phyloP scores from a whole-genome alignment of 345 rosid genomes.

The Hibiscus tridactylites region DNA sequence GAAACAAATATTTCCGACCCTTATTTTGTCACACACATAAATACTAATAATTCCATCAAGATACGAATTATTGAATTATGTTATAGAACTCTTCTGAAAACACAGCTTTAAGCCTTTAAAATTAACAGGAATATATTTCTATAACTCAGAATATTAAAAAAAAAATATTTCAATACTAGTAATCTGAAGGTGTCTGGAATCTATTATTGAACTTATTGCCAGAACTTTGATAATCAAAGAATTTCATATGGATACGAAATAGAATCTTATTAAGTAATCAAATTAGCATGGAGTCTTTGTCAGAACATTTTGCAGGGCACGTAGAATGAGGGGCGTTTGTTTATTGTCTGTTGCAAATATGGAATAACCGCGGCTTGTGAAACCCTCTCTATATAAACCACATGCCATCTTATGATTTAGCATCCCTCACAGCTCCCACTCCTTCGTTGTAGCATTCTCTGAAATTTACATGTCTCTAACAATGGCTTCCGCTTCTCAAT shows the following conservation, averaged over 20 bases:
- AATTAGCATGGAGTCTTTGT: background rate
- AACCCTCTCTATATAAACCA: constrained; percentile 5
- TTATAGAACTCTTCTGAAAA: background rate
- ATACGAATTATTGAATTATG: background rate
- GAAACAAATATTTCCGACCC: background rate
- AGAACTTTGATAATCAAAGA: background rate
- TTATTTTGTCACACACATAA: background rate
- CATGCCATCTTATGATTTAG: background rate
- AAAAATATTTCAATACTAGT: background rate
- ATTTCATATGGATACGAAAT: background rate
- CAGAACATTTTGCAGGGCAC: constrained; percentile 10
- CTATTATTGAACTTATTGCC: background rate
- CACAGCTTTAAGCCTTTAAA: background rate
- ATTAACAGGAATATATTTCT: background rate
- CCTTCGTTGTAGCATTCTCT: background rate
- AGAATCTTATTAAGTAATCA: background rate
- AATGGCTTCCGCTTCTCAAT: background rate
- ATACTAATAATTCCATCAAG: background rate
- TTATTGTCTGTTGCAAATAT: background rate
- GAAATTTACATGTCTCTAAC: background rate
- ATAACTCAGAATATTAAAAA: background rate
- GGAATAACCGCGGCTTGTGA: background rate
- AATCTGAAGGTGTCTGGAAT: background rate
- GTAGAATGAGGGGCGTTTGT: background rate
- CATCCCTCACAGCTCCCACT: background rate